These are phyloP conservation scores for Chlorophyllum brunneum DNA, from an alignment of 768 basidiomycete species.

Conservation along the genomic window DNA sequence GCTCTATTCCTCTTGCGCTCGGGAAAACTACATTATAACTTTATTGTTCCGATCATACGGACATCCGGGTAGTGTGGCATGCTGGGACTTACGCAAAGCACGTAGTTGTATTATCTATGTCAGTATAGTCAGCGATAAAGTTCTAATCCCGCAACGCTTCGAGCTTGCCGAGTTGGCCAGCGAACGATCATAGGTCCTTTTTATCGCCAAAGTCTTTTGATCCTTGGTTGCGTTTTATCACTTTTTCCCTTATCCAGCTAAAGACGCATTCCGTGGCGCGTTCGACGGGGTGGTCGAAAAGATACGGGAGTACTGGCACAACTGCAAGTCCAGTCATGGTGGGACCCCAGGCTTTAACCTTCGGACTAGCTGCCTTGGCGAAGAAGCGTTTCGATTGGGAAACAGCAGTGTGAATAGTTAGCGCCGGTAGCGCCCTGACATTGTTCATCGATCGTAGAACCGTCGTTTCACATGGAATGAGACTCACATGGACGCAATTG, in stretches of 20 bases:
- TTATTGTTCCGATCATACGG: neutral
- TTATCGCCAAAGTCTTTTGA: slow-evolving; percentile 11
- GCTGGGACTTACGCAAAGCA: too few species aligned
- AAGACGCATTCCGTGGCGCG: slow-evolving; percentile 62
- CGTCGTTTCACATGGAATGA: slow-evolving; percentile 10
- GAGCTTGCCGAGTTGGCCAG: too few species aligned
- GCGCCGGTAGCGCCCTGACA: slow-evolving; percentile 72
- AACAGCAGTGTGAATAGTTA: slow-evolving; percentile 84
- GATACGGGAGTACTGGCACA: slow-evolving; percentile 69
- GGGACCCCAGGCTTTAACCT: slow-evolving; percentile 70
- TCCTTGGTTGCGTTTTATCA: slow-evolving; percentile 36
- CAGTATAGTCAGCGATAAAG: too few species aligned
- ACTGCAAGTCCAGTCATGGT: slow-evolving; percentile 70
- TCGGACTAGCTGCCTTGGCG: slow-evolving; percentile 50
- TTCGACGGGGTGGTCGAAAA: slow-evolving; percentile 82
- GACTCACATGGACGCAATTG: slow-evolving; percentile 74
- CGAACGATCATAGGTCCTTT: slow-evolving; percentile 28
- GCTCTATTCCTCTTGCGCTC: slow-evolving; percentile 74
- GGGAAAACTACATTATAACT: slow-evolving; percentile 43
- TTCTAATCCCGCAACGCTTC: too few species aligned
- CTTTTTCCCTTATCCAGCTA: slow-evolving; percentile 61
- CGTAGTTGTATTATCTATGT: too few species aligned
- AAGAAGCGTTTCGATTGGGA: slow-evolving; percentile 69
- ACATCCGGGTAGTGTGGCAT: neutral
- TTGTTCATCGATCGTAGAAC: slow-evolving; percentile 10